These are phyloP conservation scores for Rhizopogon vinicolor DNA, from an alignment of 768 basidiomycete genomes.

Conservation along the genomic window DNA sequence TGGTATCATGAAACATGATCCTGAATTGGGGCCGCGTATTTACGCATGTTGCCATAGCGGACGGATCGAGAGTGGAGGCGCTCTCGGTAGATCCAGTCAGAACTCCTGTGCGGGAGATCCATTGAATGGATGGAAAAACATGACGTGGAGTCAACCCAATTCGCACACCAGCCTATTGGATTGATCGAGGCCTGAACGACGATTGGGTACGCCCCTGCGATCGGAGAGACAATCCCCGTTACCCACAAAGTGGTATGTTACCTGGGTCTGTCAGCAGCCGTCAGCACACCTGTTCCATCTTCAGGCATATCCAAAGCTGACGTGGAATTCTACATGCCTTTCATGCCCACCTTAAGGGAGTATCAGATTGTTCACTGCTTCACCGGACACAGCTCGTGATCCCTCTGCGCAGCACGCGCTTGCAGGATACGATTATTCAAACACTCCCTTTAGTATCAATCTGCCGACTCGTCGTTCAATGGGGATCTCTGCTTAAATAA, in stretches of 20 bases:
- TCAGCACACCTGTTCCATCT: conserved; percentile 29
- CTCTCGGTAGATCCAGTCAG: conserved; percentile 18
- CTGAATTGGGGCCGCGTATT: conserved; percentile 1
- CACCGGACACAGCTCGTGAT: conserved; percentile 36
- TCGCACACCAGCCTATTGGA: conserved; percentile 20
- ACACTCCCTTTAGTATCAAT: conserved; percentile 47
- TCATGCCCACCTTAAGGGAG: conserved; percentile 51
- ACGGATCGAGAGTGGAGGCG: conserved; percentile 8
- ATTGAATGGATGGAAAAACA: conserved; percentile 14
- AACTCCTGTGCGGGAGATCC: conserved; percentile 22
- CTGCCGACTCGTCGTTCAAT: conserved; percentile 50
- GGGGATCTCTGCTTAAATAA: conserved; percentile 71
- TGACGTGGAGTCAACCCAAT: conserved; percentile 15
- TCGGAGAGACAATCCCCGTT: conserved; percentile 30
- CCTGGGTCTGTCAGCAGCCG: conserved; percentile 9
- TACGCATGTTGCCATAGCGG: conserved; percentile 4
- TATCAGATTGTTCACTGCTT: conserved; percentile 51
- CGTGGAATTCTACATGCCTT: conserved; percentile 33
- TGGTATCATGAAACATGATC: background rate
- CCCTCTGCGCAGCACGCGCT: conserved; percentile 69
- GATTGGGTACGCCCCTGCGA: conserved; percentile 14
- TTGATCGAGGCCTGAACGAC: conserved; percentile 5
- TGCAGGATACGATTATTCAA: conserved; percentile 61
- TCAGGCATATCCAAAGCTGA: conserved; percentile 38
- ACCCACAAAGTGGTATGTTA: conserved; percentile 24